These are phyloP conservation scores for Porpolomopsis calyptriformis DNA, from an alignment of 768 basidiomycete genomes.

Conservation along the genomic window DNA sequence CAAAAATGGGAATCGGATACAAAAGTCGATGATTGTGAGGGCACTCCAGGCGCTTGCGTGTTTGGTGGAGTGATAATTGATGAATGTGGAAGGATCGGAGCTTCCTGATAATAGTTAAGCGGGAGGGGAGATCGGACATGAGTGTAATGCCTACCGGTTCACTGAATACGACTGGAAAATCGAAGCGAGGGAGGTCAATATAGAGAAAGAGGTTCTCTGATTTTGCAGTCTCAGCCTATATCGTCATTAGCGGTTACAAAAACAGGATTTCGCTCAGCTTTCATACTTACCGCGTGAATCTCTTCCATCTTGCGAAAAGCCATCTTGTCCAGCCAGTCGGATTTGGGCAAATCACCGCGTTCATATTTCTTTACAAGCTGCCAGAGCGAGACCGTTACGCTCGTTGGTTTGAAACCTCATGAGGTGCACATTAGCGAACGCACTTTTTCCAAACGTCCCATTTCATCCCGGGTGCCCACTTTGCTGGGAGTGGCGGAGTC, in stretches of 20 bases:
- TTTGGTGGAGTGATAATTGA: constrained; percentile 31
- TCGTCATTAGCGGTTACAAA: background rate
- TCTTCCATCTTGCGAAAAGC: constrained; percentile 93
- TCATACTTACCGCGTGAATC: constrained; percentile 61
- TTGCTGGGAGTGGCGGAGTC: constrained; percentile 87
- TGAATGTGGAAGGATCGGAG: constrained; percentile 29
- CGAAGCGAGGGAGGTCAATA: constrained; percentile 90
- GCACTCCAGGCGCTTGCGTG: constrained; percentile 33
- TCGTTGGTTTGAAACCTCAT: background rate
- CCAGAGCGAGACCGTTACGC: constrained; percentile 21
- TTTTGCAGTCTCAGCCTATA: constrained; percentile 79
- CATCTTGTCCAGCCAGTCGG: constrained; percentile 92
- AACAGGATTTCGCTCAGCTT: background rate
- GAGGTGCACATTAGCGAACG: constrained; percentile 13
- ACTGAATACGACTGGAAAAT: constrained; percentile 93
- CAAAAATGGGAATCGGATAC: constrained; percentile 66
- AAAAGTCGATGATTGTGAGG: constrained; percentile 40
- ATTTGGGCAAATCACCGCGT: constrained; percentile 83
- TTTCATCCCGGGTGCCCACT: constrained; percentile 70
- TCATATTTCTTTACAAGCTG: constrained; percentile 94
- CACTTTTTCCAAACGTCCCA: constrained; percentile 91
- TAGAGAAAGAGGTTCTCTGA: constrained; percentile 94
- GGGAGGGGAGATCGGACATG: background rate
- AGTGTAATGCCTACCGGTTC: constrained; percentile 51
- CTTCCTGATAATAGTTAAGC: constrained; percentile 25